Percentiles rank a stretch among this genome's conserved stretches.
phyloP scores from a whole-genome alignment of 225 moss, liverwort and hornwort species.

The Pseudoscleropodium purum region DNA sequence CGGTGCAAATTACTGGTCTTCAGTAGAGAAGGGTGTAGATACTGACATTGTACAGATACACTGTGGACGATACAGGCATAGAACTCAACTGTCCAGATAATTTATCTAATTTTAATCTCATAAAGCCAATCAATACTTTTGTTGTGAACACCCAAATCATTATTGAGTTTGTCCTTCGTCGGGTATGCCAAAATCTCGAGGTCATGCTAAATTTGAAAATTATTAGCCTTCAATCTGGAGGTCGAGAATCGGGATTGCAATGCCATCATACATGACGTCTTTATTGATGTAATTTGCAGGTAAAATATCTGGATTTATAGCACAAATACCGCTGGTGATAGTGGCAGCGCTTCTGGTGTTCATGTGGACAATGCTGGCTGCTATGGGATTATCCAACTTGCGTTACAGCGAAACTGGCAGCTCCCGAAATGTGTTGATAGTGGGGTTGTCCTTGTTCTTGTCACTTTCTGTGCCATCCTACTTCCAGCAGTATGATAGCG shows the following conservation, averaged over 20 bases:
- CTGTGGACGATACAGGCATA: neutral
- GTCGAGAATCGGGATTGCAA: neutral
- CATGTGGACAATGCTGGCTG: constrained; percentile 96
- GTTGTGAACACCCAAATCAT: no score
- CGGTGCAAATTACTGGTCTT: neutral
- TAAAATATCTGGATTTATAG: constrained; percentile 91
- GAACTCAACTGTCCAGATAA: neutral
- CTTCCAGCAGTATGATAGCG: constrained; percentile 67
- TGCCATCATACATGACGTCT: neutral
- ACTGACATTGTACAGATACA: neutral
- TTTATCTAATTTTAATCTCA: neutral
- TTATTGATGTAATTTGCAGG: constrained; percentile 26
- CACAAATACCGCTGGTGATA: constrained; percentile 77
- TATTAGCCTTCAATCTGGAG: neutral
- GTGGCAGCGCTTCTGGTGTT: constrained; percentile 75
- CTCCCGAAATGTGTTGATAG: constrained; percentile 85
- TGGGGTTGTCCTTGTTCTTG: constrained; percentile 74
- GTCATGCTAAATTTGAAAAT: neutral
- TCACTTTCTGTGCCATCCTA: constrained; percentile 72
- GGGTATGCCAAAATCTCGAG: neutral
- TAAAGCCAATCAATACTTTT: neutral
- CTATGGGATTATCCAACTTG: constrained; percentile 81
- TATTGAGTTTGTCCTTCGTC: neutral
- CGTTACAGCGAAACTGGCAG: constrained; percentile 90
- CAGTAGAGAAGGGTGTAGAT: neutral